Conservation (phyloP, 176 grass and related monocot genomes). For the Triticum aestivum region DNA sequence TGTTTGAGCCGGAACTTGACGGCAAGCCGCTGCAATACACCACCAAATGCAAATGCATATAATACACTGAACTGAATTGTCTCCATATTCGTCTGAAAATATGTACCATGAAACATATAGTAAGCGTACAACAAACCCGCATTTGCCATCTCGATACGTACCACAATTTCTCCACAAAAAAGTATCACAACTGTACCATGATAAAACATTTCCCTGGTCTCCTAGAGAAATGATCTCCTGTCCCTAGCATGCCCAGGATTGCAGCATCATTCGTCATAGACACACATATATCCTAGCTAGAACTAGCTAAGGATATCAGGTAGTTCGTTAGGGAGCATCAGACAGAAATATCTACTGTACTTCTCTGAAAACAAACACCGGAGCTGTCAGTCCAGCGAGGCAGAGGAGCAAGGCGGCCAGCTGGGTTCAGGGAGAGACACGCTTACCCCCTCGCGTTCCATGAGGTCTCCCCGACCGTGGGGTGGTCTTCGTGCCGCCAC, state of each 20-base stretch:
- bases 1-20: too few species aligned
- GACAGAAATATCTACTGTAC: neutral
- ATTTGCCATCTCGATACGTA: too few species aligned
- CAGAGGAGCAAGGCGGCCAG: neutral
- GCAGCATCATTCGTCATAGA: neutral
- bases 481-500: neutral
- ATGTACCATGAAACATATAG: neutral
- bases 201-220: too few species aligned
- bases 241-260: neutral
- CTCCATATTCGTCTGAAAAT: too few species aligned
- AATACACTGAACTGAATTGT: neutral
- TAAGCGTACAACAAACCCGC: too few species aligned
- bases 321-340: neutral
- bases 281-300: neutral
- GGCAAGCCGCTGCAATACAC: too few species aligned
- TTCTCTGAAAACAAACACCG: neutral
- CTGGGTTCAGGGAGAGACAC: neutral
- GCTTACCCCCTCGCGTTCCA: neutral
- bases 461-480: neutral
- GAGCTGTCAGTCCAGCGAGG: neutral
- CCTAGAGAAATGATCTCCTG: neutral
- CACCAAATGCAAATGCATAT: too few species aligned
- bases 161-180: too few species aligned
- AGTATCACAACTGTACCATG: too few species aligned
- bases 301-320: neutral